phyloP scores from a whole-genome alignment of 1,284 basidiomycete species.

The Megacollybia platyphylla region DNA sequence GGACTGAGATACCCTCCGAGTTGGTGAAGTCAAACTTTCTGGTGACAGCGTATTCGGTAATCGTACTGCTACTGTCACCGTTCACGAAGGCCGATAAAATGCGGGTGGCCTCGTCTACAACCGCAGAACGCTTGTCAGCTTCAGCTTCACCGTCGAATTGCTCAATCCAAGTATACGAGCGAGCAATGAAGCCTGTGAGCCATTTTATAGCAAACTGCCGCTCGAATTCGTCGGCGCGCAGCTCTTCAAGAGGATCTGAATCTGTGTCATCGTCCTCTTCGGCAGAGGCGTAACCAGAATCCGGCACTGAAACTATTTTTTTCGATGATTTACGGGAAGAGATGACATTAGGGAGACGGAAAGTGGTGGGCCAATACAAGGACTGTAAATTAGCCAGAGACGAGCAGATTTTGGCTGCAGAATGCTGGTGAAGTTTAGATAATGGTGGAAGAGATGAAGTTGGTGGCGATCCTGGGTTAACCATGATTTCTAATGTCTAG shows the following conservation, averaged over 20 bases:
- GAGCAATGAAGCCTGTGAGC: conserved; percentile 49
- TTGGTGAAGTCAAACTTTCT: conserved; percentile 40
- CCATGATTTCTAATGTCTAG: conserved; percentile 1
- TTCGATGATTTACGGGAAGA: conserved; percentile 11
- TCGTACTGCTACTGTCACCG: conserved; percentile 21
- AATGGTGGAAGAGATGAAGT: conserved; percentile 27
- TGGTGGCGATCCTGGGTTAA: conserved; percentile 3
- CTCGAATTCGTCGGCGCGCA: conserved; percentile 34
- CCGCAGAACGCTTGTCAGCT: conserved; percentile 18
- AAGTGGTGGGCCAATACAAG: conserved; percentile 24
- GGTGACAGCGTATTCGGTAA: conserved; percentile 28
- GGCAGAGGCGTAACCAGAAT: conserved; percentile 44
- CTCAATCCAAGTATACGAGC: conserved; percentile 39
- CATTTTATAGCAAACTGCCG: conserved; percentile 34
- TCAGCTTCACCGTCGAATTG: conserved; percentile 16
- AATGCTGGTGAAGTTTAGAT: conserved; percentile 15
- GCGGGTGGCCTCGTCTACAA: conserved; percentile 40
- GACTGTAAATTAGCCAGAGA: conserved; percentile 21
- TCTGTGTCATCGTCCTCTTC: conserved; percentile 26
- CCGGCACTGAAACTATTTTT: conserved; percentile 28
- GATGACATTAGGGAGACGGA: conserved; percentile 11
- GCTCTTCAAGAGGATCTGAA: conserved; percentile 13
- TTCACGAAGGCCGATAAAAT: conserved; percentile 45
- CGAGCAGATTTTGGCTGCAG: conserved; percentile 15
- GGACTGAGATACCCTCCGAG: conserved; percentile 12